Base-by-base conservation (phyloP, 2,329 filamentous ascomycete species). In the Clonostachys sp. region DNA sequence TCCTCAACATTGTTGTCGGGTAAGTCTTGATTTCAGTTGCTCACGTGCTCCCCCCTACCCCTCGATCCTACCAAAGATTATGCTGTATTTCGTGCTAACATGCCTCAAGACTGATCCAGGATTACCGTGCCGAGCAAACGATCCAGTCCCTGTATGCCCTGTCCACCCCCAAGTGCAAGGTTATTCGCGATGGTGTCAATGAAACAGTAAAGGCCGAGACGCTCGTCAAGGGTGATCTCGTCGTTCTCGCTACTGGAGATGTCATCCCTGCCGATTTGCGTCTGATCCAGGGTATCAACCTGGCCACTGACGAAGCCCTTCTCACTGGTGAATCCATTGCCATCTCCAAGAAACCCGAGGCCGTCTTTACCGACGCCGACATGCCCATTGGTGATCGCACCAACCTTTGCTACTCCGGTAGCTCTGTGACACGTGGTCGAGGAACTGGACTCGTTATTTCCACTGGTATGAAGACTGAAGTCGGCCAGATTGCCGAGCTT, bases 251-350 rank as follows among this genome's bases (percentile, higher is more conserved):
- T 53, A 83, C 80, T 40, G 86, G 86, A 53, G 84, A 87, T 61
- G 81, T 86, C 43, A 75, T 88, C 35, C 84, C 86, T 5, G 86
- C 85, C 34, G 86, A 89, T 64, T 67, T 88, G 44, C 77, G 84
- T 51, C 68, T 84, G 17, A 64, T 84, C 51, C 76, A 84, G 52
- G 80, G 78, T 48, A 81, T 90, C 66, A 91, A 91, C 63, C 70
- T 89, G 50, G 86, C 85, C 44, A 86, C 85, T 53, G 88, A 95
- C 51, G 86, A 89, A 64, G 84, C 86, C 12, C 75, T 87, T 49
- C 76, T 89, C 38, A 90, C 86, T 13, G 86, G 86, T 52, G 86
- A 90, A 68, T 87, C 86, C 35, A 65, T 86, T 7, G 82, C 86
- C 49, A 83, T 86, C 47, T 79, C 73, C 72, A 85, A 89, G 68